Conservation (phyloP, 345 rosid species). For the Garcia nutans region DNA sequence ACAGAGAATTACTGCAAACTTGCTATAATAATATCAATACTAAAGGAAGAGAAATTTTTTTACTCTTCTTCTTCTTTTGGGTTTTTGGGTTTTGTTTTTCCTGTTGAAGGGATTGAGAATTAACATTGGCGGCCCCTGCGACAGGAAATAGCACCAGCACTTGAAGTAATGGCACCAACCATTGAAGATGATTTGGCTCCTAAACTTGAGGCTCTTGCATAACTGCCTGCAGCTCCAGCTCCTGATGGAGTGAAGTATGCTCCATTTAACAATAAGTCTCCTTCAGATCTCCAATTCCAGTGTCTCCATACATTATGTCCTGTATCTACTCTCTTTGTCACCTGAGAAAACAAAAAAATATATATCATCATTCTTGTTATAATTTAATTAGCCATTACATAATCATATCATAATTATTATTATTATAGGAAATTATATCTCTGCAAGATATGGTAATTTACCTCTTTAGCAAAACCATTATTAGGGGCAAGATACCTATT, state of each 20-base stretch:
- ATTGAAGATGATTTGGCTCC: slow-evolving; percentile 32
- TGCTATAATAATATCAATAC: neutral
- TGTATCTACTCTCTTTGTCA: slow-evolving; percentile 25
- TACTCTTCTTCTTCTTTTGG: neutral
- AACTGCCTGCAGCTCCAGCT: slow-evolving; percentile 29
- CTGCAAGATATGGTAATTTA: neutral
- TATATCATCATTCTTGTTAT: neutral
- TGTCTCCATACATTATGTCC: neutral
- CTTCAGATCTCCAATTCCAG: slow-evolving; percentile 35
- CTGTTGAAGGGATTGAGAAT: slow-evolving; percentile 16
- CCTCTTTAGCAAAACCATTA: slow-evolving; percentile 28
- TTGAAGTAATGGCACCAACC: slow-evolving; percentile 26
- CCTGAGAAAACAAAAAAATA: slow-evolving; percentile 1
- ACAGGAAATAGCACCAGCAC: slow-evolving; percentile 24
- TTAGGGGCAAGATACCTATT: slow-evolving; percentile 28
- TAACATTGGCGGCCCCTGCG: slow-evolving; percentile 56
- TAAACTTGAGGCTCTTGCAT: slow-evolving; percentile 32
- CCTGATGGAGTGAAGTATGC: slow-evolving; percentile 30
- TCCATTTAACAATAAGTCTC: slow-evolving; percentile 27
- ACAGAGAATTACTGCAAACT: slow-evolving; percentile 2
- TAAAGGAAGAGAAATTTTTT: neutral
- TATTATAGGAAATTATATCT: neutral
- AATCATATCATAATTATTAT: too few relatives aligned
- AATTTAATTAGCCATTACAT: neutral
- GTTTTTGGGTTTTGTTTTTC: neutral